Evolutionary conservation across 73 alveolate genomes (phyloP).

Genomic region (Blepharisma japonicum): DNA sequence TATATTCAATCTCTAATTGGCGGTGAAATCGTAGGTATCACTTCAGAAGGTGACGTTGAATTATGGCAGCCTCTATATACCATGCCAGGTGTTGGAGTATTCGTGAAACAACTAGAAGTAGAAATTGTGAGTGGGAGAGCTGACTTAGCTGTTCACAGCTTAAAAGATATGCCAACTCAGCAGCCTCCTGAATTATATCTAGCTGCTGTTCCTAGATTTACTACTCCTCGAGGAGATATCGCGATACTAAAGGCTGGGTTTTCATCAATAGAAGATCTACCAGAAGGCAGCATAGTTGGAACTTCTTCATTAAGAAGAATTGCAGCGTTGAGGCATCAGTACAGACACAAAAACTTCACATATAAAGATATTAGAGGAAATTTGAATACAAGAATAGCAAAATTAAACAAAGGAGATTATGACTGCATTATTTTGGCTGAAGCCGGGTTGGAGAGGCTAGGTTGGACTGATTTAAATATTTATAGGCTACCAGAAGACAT

Average conservation of each 20-base stretch:
- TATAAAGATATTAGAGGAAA: slow-evolving; percentile 58
- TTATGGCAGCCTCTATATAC: slow-evolving; percentile 48
- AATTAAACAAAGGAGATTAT: slow-evolving; percentile 45
- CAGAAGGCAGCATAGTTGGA: slow-evolving; percentile 56
- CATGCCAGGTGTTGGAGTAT: slow-evolving; percentile 64
- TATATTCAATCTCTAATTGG: slow-evolving; percentile 35
- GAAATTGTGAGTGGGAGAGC: slow-evolving; percentile 46
- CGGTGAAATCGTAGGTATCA: slow-evolving; percentile 8
- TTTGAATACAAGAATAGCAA: slow-evolving; percentile 57
- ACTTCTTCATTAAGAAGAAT: slow-evolving; percentile 64
- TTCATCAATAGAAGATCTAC: slow-evolving; percentile 45
- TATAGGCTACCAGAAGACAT: slow-evolving; percentile 43
- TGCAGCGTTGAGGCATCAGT: slow-evolving; percentile 43
- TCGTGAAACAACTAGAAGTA: slow-evolving; percentile 57
- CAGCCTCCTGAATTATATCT: slow-evolving; percentile 33
- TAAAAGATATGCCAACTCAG: slow-evolving; percentile 69
- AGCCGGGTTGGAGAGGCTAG: slow-evolving; percentile 69
- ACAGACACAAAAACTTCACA: slow-evolving; percentile 38
- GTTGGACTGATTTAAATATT: slow-evolving; percentile 45
- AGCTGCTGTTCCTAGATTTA: slow-evolving; percentile 59
- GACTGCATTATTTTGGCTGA: slow-evolving; percentile 72
- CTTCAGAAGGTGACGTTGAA: slow-evolving; percentile 57
- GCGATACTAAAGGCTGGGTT: slow-evolving; percentile 54
- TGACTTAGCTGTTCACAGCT: slow-evolving; percentile 66
- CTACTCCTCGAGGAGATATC: slow-evolving; percentile 32